These are phyloP conservation scores for Phytophthora sojae DNA, from an alignment of 352 stramenopile species.

Conservation along the genomic window DNA sequence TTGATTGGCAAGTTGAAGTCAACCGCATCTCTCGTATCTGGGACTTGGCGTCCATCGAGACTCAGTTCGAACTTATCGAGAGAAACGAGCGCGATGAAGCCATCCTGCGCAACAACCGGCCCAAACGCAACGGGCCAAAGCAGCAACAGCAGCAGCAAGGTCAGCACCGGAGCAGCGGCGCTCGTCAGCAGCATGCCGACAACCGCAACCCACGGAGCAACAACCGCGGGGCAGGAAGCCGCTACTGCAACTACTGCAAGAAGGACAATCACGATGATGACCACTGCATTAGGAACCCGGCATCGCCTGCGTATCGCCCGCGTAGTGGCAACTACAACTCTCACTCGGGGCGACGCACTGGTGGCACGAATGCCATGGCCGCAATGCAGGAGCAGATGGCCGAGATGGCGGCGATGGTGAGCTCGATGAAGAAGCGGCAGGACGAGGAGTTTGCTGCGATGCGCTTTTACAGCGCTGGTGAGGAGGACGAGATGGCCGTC, in stretches of 20 bases:
- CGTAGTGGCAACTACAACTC: neutral
- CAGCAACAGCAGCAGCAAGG: neutral
- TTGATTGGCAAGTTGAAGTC: constrained; percentile 8
- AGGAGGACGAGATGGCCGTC: neutral
- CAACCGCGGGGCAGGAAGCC: neutral
- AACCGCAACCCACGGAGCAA: neutral
- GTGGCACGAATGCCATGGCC: neutral
- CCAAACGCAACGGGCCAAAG: neutral
- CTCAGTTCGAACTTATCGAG: neutral
- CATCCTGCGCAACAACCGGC: neutral
- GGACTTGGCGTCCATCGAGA: neutral
- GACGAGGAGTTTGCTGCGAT: neutral
- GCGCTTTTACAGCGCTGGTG: neutral
- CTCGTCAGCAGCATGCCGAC: neutral
- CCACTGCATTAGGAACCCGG: neutral
- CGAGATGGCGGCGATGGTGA: neutral
- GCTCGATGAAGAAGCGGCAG: neutral
- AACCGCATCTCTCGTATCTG: constrained; percentile 5
- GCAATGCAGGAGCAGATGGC: neutral
- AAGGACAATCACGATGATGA: neutral
- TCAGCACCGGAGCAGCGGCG: neutral
- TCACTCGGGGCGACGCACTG: neutral
- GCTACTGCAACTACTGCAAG: neutral
- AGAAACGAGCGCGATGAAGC: neutral
- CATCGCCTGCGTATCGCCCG: neutral